These are phyloP conservation scores for Dalechampia spathulata DNA, from an alignment of 441 rosid species.

Conservation along the genomic window DNA sequence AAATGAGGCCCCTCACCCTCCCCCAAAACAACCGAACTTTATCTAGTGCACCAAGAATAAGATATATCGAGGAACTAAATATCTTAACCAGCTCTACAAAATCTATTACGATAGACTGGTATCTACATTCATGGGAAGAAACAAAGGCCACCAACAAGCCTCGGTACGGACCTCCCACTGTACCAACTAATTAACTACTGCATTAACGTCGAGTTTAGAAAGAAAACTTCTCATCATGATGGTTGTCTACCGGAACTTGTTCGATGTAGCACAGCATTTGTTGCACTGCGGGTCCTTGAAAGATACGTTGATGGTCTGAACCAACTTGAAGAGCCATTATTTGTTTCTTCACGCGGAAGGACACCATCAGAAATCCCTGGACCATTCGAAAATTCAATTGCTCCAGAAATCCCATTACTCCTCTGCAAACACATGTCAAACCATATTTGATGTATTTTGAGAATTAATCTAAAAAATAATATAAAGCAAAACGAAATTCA, in stretches of 20 bases:
- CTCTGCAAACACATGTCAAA: slow-evolving; percentile 32
- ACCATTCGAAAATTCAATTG: slow-evolving; percentile 27
- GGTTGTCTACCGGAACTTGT: slow-evolving; percentile 24
- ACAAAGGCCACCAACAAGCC: not conserved
- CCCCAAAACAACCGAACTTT: too few species aligned
- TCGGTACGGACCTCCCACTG: not conserved
- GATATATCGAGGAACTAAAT: too few species aligned
- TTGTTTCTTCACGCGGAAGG: slow-evolving; percentile 19
- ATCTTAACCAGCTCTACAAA: too few species aligned
- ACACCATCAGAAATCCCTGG: slow-evolving; percentile 21
- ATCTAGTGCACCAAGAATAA: too few species aligned
- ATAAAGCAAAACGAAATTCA: not conserved
- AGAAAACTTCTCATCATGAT: slow-evolving; percentile 13
- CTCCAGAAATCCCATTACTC: slow-evolving; percentile 21
- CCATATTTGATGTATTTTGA: too few species aligned
- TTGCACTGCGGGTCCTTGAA: slow-evolving; percentile 40
- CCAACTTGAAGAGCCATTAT: slow-evolving; percentile 29
- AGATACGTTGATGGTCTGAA: slow-evolving; percentile 27
- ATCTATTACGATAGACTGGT: too few species aligned
- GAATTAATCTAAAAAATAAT: too few species aligned
- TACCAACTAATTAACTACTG: slow-evolving; percentile 3
- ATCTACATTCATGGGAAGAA: too few species aligned
- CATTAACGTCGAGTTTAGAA: not conserved
- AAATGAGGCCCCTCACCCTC: too few species aligned
- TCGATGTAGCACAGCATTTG: slow-evolving; percentile 34